Evolutionary conservation across 441 rosid genomes (phyloP).

Genomic region (Manihot esculenta): DNA sequence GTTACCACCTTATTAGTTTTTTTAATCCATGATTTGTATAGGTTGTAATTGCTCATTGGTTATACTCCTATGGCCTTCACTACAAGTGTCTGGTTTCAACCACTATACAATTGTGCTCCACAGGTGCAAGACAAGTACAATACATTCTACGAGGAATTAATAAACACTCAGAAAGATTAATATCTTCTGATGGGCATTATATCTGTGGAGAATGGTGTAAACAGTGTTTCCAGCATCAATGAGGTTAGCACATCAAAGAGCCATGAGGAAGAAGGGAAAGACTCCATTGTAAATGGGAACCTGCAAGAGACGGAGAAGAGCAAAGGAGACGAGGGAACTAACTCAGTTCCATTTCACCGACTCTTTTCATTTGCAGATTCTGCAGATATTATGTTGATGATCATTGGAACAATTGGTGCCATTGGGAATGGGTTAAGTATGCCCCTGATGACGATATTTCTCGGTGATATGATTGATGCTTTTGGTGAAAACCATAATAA

Average conservation of each 20-base stretch:
- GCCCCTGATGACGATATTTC: constrained; percentile 59
- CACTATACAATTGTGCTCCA: background rate
- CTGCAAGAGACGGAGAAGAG: constrained; percentile 21
- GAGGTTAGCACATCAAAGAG: constrained; percentile 17
- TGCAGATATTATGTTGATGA: constrained; percentile 49
- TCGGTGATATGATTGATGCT: constrained; percentile 55
- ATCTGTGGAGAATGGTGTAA: constrained; percentile 28
- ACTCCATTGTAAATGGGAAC: background rate
- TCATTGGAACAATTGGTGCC: constrained; percentile 57
- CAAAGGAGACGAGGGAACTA: constrained; percentile 44
- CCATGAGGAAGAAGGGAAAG: background rate
- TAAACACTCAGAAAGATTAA: too few species aligned
- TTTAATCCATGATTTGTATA: too few species aligned
- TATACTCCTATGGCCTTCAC: too few species aligned
- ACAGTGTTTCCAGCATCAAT: constrained; percentile 16
- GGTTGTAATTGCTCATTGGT: too few species aligned
- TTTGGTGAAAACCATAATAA: constrained; percentile 54
- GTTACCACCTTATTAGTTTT: background rate
- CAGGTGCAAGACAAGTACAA: background rate
- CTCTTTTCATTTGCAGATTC: constrained; percentile 69
- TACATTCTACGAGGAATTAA: too few species aligned
- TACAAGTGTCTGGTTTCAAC: background rate
- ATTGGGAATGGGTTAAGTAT: constrained; percentile 51
- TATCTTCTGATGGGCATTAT: constrained; percentile 4
- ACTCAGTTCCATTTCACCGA: constrained; percentile 54